Evolutionary conservation across 495 filamentous ascomycete species (phyloP), one percentile per base, ranked within the genome.

Genomic region (Hypoxylon lienhwacheense): DNA sequence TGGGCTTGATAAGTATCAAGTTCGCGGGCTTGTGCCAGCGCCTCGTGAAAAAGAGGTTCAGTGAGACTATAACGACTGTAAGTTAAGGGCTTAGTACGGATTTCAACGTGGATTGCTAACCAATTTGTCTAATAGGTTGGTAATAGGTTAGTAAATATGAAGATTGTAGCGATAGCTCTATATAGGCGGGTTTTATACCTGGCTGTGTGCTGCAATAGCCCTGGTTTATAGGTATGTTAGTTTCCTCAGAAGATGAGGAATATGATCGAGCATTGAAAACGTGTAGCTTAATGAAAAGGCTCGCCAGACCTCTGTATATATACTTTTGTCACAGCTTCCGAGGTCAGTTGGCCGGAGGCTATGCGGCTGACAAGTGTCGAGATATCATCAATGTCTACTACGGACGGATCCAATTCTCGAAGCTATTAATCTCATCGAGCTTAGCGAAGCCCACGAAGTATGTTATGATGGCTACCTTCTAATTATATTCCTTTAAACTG

Each of bases 11-110:
- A 78, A 6, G 68, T 58, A 66, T 90, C 88, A 1, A 88, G 78
- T 11, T 68, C 59, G 40, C 71, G 73, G 2, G 88, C 88, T 14
- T 74, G 75, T 33, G 71, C 61, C 5, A 90, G 69, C 7, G 85
- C 86, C 7, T 74, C 70, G 7, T 81, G 73, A 65, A 88, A 88
- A 21, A 61, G 17, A 24, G 81, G 73, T 34, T 88, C 85, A 20
- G 81, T 81, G 14, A 88, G 62, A 50, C 77, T 85, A 11, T 70
- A 73, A 75, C 81, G 26, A 20, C 12, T 14, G 5, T 56, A 21
- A 36, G 40, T 32, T 17, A 37, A 7, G 5, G 3, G 24, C 19
- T 7, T 2, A 21, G 12, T 4, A 26, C 15, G 16, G 12, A 15
- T 7, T 35, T 8, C 14, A 20, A 4, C 2, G 16, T 70, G 41